Evolutionary conservation across 2,329 filamentous ascomycete species (phyloP).

Genomic region (Paramyrothecium sp.): DNA sequence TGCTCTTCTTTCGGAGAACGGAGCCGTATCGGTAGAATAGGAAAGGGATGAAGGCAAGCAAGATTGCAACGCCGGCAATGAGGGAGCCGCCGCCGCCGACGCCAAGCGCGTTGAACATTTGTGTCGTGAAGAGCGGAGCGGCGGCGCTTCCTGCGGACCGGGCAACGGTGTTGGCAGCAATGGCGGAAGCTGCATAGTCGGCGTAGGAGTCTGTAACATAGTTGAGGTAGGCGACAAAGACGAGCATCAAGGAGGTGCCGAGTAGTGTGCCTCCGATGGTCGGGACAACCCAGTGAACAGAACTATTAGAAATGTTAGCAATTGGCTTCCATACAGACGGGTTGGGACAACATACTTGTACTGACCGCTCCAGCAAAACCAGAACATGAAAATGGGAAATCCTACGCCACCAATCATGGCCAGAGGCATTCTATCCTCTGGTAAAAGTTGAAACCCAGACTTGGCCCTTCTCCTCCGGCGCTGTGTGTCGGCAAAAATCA

Average conservation of each 20-base stretch:
- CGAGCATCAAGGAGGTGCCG: conserved; percentile 31
- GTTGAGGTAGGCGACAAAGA: conserved; percentile 53
- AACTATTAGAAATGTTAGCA: conserved; percentile 30
- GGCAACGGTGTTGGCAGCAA: conserved; percentile 63
- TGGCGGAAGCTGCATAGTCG: conserved; percentile 59
- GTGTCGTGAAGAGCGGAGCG: conserved; percentile 56
- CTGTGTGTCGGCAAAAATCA: conserved; percentile 38
- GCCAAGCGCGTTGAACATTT: conserved; percentile 61
- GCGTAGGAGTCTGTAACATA: conserved; percentile 55
- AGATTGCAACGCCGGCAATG: conserved; percentile 40
- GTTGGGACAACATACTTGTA: conserved; percentile 34
- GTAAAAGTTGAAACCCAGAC: conserved; percentile 32
- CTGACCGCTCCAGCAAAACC: conserved; percentile 50
- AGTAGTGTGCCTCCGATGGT: conserved; percentile 35
- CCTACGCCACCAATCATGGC: conserved; percentile 6
- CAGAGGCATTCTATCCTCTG: conserved; percentile 43
- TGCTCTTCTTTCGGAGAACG: conserved; percentile 35
- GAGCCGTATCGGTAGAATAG: conserved; percentile 53
- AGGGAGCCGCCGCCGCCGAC: conserved; percentile 57
- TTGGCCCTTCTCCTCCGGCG: conserved; percentile 34
- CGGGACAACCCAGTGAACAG: conserved; percentile 56
- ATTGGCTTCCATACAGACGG: conserved; percentile 17
- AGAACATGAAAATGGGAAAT: conserved; percentile 9
- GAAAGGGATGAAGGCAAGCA: conserved; percentile 56
- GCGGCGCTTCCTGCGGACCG: conserved; percentile 56